These are phyloP conservation scores for Cucumis sativus DNA, from an alignment of 306 rosid species.

Conservation along the genomic window Cucumber_9930_V3 NC_026661.2:3067501-3068000, in stretches of 20 bases:
- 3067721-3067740: constrained; percentile 67
- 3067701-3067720: constrained; percentile 32
- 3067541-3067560: constrained; percentile 70
- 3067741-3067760: constrained; percentile 60
- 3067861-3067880: constrained; percentile 49
- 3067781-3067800: constrained; percentile 45
- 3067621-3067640: background rate
- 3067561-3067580: constrained; percentile 74
- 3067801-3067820: background rate
- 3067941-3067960: constrained; percentile 10
- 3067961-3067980: background rate
- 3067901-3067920: constrained; percentile 69
- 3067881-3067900: constrained; percentile 60
- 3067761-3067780: constrained; percentile 78
- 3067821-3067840: background rate
- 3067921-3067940: constrained; percentile 70
- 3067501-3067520: constrained; percentile 33
- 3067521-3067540: constrained; percentile 55
- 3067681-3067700: constrained; percentile 11
- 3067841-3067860: constrained; percentile 45
- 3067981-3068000: constrained; percentile 11
- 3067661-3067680: background rate
- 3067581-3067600: constrained; percentile 41
- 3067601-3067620: constrained; percentile 5
- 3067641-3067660: background rate